Percentiles rank a stretch among this genome's conserved stretches.
phyloP scores from a whole-genome alignment of 2,329 filamentous ascomycete genomes.

The Lachnellula arida region DNA sequence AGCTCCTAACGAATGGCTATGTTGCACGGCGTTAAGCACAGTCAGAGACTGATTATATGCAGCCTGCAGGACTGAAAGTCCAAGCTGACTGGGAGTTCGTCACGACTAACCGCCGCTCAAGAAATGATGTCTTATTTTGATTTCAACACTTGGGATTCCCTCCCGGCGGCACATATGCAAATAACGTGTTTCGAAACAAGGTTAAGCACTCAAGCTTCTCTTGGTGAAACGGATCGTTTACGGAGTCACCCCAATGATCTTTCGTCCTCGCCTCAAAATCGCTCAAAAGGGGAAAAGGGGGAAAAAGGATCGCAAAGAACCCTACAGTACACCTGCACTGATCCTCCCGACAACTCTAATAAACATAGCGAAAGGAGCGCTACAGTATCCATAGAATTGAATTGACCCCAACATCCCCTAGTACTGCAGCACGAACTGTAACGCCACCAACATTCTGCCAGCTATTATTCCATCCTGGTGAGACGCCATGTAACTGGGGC shows the following conservation, averaged over 20 bases:
- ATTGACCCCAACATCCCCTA: background rate
- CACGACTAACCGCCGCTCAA: no score
- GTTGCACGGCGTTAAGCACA: no score
- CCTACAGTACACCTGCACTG: background rate
- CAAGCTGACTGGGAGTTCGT: no score
- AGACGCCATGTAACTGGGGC: constrained; percentile 2
- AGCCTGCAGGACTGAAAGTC: no score
- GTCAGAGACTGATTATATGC: no score
- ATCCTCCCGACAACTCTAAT: background rate
- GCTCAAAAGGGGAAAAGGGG: constrained; percentile 8
- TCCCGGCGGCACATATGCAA: background rate
- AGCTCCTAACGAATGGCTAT: background rate
- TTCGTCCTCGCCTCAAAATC: background rate
- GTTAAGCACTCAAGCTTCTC: background rate
- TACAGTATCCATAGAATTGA: background rate
- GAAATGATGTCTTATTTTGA: no score
- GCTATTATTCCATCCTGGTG: background rate
- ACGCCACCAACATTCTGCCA: background rate
- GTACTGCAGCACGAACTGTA: background rate
- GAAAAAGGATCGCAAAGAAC: background rate
- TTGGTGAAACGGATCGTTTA: background rate
- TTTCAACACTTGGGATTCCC: background rate
- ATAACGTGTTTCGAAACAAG: background rate
- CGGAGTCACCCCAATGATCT: background rate
- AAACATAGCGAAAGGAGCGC: background rate